phyloP scores from a whole-genome alignment of 1,284 basidiomycete species.

The Fistulina hepatica region DNA sequence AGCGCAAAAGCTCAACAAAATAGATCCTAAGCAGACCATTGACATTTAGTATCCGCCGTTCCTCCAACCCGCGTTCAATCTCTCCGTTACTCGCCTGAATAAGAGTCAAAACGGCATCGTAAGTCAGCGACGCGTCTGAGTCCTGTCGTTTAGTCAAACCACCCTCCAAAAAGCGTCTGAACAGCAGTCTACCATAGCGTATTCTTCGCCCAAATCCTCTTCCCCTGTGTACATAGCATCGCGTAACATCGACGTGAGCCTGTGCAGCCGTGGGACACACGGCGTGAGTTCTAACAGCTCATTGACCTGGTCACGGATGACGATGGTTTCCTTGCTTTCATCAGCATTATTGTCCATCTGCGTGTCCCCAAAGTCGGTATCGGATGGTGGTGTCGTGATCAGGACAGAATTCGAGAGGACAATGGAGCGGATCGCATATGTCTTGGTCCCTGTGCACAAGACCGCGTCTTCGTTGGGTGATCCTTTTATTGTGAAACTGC shows the following conservation, averaged over 20 bases:
- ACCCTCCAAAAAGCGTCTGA: neutral
- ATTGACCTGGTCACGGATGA: constrained; percentile 61
- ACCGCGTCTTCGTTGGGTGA: constrained; percentile 76
- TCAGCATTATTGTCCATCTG: constrained; percentile 10
- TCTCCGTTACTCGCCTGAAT: constrained; percentile 76
- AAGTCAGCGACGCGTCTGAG: constrained; percentile 30
- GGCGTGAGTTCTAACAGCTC: constrained; percentile 73
- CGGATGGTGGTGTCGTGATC: constrained; percentile 52
- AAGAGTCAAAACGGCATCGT: constrained; percentile 47
- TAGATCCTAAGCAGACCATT: constrained; percentile 49
- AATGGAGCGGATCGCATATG: constrained; percentile 74
- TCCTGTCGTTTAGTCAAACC: constrained; percentile 14
- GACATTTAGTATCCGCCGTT: constrained; percentile 61
- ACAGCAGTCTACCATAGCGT: constrained; percentile 18
- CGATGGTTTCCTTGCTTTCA: constrained; percentile 28
- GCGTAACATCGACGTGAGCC: constrained; percentile 48
- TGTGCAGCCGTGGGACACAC: constrained; percentile 61
- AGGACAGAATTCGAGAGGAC: constrained; percentile 78
- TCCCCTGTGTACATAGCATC: constrained; percentile 62
- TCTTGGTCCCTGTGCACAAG: constrained; percentile 69
- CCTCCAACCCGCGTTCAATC: constrained; percentile 48
- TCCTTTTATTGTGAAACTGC: constrained; percentile 73
- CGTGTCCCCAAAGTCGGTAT: constrained; percentile 14
- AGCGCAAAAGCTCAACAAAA: neutral
- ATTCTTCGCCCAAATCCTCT: constrained; percentile 38